phyloP scores from a whole-genome alignment of 1,284 basidiomycete genomes.

The Tilletia setariae region DNA sequence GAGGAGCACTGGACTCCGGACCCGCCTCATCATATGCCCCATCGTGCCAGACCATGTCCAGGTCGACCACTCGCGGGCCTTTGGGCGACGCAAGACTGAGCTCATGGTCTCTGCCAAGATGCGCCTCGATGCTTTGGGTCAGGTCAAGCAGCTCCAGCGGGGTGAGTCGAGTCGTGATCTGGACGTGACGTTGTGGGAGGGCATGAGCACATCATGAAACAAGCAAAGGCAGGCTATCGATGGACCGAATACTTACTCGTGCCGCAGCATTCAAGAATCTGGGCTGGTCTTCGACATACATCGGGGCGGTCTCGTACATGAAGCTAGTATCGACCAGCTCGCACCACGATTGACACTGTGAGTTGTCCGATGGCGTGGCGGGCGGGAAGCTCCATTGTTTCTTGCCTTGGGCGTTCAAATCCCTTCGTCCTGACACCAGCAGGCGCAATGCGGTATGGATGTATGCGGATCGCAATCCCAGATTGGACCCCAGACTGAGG shows the following conservation, averaged over 20 bases:
- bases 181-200: not conserved
- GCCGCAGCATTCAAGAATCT: slow-evolving; percentile 83
- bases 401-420: slow-evolving; percentile 10
- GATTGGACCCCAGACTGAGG: slow-evolving; percentile 71
- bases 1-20: not conserved
- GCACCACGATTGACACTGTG: slow-evolving; percentile 40
- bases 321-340: slow-evolving; percentile 72
- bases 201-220: not conserved
- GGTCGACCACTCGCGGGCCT: slow-evolving; percentile 84
- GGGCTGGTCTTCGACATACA: slow-evolving; percentile 91
- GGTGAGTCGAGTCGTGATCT: slow-evolving; percentile 72
- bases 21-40: slow-evolving; percentile 62
- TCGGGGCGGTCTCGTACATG: slow-evolving; percentile 88
- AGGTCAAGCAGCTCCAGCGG: slow-evolving; percentile 66
- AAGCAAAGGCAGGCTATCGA: slow-evolving; percentile 13
- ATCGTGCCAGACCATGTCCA: slow-evolving; percentile 84
- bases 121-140: slow-evolving; percentile 72
- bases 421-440: slow-evolving; percentile 32
- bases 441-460: slow-evolving; percentile 72
- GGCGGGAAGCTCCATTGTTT: not conserved
- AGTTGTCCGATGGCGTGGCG: not conserved
- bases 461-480: slow-evolving; percentile 81
- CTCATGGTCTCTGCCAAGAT: slow-evolving; percentile 73
- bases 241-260: slow-evolving; percentile 58
- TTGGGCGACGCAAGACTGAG: slow-evolving; percentile 65